These are phyloP conservation scores for Huntiella moniliformis DNA, from an alignment of 2,329 filamentous ascomycete species.

Conservation along the genomic window DNA sequence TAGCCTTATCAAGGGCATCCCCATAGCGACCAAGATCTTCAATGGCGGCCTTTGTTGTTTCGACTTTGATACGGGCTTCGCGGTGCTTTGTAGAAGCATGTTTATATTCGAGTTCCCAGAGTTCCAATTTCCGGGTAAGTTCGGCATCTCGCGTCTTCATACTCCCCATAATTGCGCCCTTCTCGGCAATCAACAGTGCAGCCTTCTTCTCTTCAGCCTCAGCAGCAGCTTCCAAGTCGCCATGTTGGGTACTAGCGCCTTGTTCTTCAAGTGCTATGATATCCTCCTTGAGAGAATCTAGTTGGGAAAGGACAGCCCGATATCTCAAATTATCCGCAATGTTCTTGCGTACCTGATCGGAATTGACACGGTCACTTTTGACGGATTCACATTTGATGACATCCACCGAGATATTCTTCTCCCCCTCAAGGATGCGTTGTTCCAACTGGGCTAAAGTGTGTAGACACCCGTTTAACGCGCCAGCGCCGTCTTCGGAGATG, in stretches of 20 bases:
- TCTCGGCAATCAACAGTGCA: constrained; percentile 52
- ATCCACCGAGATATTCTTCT: constrained; percentile 31
- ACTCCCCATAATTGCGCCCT: constrained; percentile 54
- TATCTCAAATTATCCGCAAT: constrained; percentile 81
- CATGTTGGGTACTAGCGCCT: constrained; percentile 67
- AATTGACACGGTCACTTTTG: constrained; percentile 57
- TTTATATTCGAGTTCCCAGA: constrained; percentile 77
- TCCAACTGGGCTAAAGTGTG: constrained; percentile 51
- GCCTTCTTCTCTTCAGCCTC: constrained; percentile 46
- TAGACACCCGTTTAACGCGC: constrained; percentile 50
- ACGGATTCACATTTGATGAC: constrained; percentile 58
- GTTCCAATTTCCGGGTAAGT: constrained; percentile 48
- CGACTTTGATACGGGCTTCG: constrained; percentile 73
- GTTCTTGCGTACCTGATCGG: constrained; percentile 65
- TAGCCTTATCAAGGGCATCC: constrained; percentile 76
- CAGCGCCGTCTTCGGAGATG: constrained; percentile 52
- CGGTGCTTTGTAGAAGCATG: constrained; percentile 65
- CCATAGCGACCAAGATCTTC: constrained; percentile 74
- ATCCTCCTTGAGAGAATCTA: constrained; percentile 48
- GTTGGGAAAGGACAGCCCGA: constrained; percentile 50
- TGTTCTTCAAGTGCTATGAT: constrained; percentile 58
- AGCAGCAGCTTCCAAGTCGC: constrained; percentile 53
- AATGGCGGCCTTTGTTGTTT: constrained; percentile 80
- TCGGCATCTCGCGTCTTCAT: constrained; percentile 76
- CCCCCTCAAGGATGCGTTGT: constrained; percentile 48